Conservation (phyloP, 805 yeast genomes). For the Metschnikowia aberdeeniae region DNA sequence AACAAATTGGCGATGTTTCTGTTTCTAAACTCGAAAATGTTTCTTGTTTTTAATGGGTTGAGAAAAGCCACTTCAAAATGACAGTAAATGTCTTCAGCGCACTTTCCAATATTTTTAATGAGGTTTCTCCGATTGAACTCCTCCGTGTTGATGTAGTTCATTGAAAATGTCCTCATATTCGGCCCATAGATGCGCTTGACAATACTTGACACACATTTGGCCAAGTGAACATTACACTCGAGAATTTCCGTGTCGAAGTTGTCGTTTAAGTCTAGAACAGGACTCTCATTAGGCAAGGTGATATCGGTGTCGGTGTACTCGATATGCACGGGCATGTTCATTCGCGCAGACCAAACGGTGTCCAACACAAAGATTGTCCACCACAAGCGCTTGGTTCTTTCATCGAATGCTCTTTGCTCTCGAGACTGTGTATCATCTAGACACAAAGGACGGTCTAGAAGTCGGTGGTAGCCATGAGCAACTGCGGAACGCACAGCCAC, state of each 20-base stretch:
- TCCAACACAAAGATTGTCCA: constrained; percentile 41
- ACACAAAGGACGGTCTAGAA: constrained; percentile 13
- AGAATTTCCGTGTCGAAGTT: constrained; percentile 27
- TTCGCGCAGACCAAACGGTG: constrained; percentile 37
- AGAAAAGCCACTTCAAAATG: constrained; percentile 32
- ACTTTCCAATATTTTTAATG: constrained; percentile 27
- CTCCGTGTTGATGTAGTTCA: constrained; percentile 39
- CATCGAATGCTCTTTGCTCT: constrained; percentile 13
- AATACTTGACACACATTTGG: constrained; percentile 35
- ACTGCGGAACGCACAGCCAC: constrained; percentile 38
- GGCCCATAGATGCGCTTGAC: constrained; percentile 38
- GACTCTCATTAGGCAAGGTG: constrained; percentile 36
- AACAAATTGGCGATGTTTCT: constrained; percentile 33
- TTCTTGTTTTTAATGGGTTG: constrained; percentile 18
- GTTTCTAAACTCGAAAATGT: constrained; percentile 19
- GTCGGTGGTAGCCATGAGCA: constrained; percentile 36
- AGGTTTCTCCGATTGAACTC: constrained; percentile 36
- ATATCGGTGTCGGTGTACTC: constrained; percentile 42
- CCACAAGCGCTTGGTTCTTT: constrained; percentile 37
- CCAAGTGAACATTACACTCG: constrained; percentile 37
- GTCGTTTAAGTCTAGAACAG: constrained; percentile 23
- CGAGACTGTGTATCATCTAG: constrained; percentile 2
- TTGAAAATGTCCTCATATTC: constrained; percentile 34
- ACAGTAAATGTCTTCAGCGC: constrained; percentile 26
- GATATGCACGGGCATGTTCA: constrained; percentile 37